These are phyloP conservation scores for Williopsis jadinii DNA, from an alignment of 1,139 yeast species.

Conservation along the genomic window DNA sequence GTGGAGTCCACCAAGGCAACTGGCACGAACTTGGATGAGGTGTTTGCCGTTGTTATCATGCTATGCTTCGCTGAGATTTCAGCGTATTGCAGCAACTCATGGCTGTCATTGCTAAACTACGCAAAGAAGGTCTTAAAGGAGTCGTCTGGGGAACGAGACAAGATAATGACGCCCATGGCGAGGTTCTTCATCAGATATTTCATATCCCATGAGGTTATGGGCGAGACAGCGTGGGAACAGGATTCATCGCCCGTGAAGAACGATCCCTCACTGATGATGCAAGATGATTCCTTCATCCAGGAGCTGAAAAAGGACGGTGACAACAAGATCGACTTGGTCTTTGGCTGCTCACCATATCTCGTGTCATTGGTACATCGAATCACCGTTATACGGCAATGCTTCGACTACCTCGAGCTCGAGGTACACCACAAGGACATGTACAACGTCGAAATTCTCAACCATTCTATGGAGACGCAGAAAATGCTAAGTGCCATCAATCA, in stretches of 20 bases:
- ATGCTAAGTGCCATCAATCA: conserved; percentile 23
- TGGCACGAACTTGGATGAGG: conserved; percentile 31
- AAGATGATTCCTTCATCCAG: conserved; percentile 25
- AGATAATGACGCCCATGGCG: conserved; percentile 23
- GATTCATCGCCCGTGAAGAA: conserved; percentile 2
- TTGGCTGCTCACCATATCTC: conserved; percentile 33
- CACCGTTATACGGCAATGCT: conserved; percentile 30
- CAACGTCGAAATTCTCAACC: conserved; percentile 19
- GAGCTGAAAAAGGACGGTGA: conserved; percentile 28
- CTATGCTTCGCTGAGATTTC: conserved; percentile 35
- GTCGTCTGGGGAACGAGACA: conserved; percentile 18
- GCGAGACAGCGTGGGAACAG: conserved; percentile 32
- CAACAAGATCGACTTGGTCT: conserved; percentile 29
- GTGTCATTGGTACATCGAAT: conserved; percentile 30
- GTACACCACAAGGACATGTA: conserved; percentile 14
- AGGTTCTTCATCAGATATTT: conserved; percentile 31
- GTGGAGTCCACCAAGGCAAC: conserved; percentile 21
- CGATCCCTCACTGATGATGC: conserved; percentile 8
- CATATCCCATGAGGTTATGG: conserved; percentile 35
- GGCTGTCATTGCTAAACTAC: conserved; percentile 31
- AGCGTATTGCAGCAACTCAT: conserved; percentile 31
- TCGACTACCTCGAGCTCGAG: conserved; percentile 28
- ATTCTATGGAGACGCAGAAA: conserved; percentile 19
- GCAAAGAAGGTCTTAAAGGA: conserved; percentile 29
- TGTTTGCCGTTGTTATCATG: conserved; percentile 31